Conservation (phyloP, 225 moss, liverwort and hornwort genomes). For the Antitrichia curtipendula region DNA sequence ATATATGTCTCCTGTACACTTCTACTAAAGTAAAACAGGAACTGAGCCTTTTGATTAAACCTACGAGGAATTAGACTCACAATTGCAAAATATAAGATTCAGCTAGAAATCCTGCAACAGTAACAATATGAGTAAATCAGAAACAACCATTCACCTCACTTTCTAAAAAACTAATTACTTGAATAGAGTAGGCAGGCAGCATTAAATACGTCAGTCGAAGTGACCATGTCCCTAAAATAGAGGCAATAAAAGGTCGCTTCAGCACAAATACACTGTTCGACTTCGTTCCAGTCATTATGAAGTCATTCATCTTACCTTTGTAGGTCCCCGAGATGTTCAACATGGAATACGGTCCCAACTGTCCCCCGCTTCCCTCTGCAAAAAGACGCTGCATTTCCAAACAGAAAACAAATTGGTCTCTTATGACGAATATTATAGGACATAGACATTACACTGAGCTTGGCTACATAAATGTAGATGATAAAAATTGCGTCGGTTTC, state of each 20-base stretch:
- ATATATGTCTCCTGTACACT: background rate
- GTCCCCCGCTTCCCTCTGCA: constrained; percentile 55
- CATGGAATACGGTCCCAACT: constrained; percentile 84
- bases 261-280: background rate
- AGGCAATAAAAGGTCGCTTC: background rate
- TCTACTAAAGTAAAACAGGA: background rate
- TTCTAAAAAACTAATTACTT: background rate
- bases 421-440: background rate
- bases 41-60: background rate
- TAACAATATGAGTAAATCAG: background rate
- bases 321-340: constrained; percentile 92
- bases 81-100: background rate
- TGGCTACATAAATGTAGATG: background rate
- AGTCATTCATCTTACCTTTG: constrained; percentile 40
- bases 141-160: background rate
- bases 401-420: background rate
- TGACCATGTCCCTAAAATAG: background rate
- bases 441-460: background rate
- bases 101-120: background rate
- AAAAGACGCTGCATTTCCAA: constrained; percentile 55
- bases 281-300: background rate
- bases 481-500: background rate
- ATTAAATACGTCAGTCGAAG: background rate
- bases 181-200: background rate
- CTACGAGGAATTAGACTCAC: background rate